phyloP scores from a whole-genome alignment of 108 stramenopile genomes.

The Epithemia pelagica region DNA sequence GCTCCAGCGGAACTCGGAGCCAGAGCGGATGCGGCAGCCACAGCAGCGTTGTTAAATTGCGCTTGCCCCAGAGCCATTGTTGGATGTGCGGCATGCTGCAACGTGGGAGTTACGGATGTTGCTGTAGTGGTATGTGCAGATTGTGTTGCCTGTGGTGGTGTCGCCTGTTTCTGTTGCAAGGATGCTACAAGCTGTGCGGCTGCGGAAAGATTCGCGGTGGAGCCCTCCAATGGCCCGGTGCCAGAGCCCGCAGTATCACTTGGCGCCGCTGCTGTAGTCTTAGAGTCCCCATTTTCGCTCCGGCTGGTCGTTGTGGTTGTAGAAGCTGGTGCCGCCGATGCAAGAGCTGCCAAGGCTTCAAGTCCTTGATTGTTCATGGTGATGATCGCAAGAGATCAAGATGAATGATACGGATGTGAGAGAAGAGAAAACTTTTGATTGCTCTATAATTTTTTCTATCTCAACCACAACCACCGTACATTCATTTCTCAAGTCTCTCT shows the following conservation, averaged over 20 bases:
- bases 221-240: background rate
- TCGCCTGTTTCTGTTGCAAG: background rate
- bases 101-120: background rate
- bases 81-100: conserved; percentile 2
- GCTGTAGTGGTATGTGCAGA: background rate
- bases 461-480: no score
- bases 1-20: background rate
- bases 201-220: background rate
- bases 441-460: no score
- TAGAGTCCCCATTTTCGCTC: background rate
- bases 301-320: background rate
- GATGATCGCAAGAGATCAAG: no score
- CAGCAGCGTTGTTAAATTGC: background rate
- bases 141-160: no score
- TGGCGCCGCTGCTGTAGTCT: background rate
- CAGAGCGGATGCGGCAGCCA: background rate
- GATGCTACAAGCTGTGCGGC: background rate
- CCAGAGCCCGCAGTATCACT: background rate
- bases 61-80: background rate
- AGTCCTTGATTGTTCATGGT: conserved; percentile 1
- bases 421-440: no score
- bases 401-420: no score
- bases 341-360: background rate
- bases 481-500: no score
- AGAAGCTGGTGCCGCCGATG: background rate